These are phyloP conservation scores for Pseudocercospora fijiensis DNA, from an alignment of 2,329 filamentous ascomycete species.

Conservation along the genomic window DNA sequence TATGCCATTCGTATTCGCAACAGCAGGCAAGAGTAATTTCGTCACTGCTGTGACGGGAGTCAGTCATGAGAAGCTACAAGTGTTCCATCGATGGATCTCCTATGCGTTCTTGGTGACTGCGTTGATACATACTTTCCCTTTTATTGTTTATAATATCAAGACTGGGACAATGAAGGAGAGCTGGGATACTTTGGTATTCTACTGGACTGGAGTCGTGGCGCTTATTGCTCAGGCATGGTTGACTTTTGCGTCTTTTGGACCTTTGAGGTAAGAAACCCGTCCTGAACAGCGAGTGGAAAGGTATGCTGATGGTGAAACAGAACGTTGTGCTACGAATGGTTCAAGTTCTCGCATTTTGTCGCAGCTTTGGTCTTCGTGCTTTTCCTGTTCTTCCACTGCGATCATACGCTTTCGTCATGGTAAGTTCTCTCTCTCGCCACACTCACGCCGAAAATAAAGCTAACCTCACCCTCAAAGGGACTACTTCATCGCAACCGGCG, in stretches of 20 bases:
- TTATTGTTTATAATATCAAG: conserved; percentile 54
- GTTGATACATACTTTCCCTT: conserved; percentile 60
- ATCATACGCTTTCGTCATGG: conserved; percentile 56
- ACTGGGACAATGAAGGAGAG: conserved; percentile 51
- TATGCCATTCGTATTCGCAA: conserved; percentile 51
- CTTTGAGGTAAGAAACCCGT: conserved; percentile 46
- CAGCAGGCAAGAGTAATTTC: conserved; percentile 54
- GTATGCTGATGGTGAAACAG: conserved; percentile 35
- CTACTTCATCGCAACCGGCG: conserved; percentile 59
- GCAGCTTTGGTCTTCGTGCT: conserved; percentile 56
- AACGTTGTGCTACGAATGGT: conserved; percentile 59
- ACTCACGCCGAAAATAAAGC: background rate
- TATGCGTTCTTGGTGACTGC: conserved; percentile 59
- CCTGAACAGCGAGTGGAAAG: background rate
- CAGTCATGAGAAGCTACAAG: conserved; percentile 57
- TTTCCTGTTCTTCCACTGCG: conserved; percentile 62
- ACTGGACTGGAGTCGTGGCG: conserved; percentile 58
- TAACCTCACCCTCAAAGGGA: conserved; percentile 44
- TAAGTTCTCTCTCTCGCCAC: conserved; percentile 27
- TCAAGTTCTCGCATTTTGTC: conserved; percentile 58
- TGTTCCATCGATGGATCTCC: conserved; percentile 56
- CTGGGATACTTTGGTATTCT: conserved; percentile 50
- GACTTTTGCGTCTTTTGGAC: conserved; percentile 55
- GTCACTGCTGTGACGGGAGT: conserved; percentile 56
- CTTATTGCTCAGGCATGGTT: conserved; percentile 51